phyloP scores from a whole-genome alignment of 192 early-diverging fungal species.

The Backusella macrospora region DNA sequence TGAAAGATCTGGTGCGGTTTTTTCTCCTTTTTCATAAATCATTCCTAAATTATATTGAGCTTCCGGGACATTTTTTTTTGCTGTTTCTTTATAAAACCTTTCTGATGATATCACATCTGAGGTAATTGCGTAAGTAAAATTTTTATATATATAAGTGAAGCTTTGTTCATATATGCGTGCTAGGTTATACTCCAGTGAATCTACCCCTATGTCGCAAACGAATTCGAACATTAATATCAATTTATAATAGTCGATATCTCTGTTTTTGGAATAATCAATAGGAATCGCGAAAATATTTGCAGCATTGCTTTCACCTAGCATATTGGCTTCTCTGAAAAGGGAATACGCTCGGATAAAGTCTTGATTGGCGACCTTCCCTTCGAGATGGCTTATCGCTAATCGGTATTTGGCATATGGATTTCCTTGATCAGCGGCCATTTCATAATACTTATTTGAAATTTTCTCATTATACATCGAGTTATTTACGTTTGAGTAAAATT shows the following conservation, averaged over 20 bases:
- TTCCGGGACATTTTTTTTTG: conserved; percentile 14
- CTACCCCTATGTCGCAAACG: no score
- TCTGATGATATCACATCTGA: conserved; percentile 8
- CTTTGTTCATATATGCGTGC: neutral
- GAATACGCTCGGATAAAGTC: no score
- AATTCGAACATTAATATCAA: no score
- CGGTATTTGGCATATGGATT: no score
- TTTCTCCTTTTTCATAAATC: conserved; percentile 25
- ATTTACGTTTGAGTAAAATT: neutral
- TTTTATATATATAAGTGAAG: no score
- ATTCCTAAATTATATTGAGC: conserved; percentile 36
- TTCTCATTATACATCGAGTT: conserved; percentile 15
- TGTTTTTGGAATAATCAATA: no score
- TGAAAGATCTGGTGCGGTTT: conserved; percentile 23
- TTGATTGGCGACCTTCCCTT: conserved; percentile 29
- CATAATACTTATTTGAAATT: conserved; percentile 27
- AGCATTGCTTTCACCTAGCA: no score
- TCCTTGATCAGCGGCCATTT: conserved; percentile 10
- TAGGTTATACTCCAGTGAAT: no score
- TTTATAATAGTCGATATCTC: no score
- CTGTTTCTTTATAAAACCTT: conserved; percentile 40
- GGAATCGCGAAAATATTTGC: no score
- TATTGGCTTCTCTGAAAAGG: no score
- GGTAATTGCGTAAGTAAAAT: neutral
- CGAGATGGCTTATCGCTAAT: neutral